phyloP scores from a whole-genome alignment of 768 basidiomycete genomes.

The Tylopilus subfusipes region DNA sequence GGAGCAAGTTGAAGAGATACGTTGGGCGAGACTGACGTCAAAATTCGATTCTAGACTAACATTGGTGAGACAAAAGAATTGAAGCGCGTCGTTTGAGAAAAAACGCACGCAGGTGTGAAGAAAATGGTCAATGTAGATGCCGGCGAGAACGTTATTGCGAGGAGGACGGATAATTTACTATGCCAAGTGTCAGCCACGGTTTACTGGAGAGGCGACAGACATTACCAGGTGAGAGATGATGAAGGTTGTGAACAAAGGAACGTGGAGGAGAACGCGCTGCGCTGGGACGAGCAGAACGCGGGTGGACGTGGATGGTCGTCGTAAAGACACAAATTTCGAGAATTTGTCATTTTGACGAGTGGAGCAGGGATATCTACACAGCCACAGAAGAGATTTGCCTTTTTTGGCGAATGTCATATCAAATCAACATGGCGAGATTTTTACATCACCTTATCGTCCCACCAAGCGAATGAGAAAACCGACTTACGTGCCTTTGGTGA shows the following conservation, averaged over 20 bases:
- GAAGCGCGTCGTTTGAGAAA: slow-evolving; percentile 1
- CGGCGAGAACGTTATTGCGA: slow-evolving; percentile 4
- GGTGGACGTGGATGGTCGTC: slow-evolving; percentile 9
- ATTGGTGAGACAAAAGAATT: slow-evolving; percentile 8
- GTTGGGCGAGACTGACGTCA: slow-evolving; percentile 5
- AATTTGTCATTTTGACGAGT: slow-evolving; percentile 24
- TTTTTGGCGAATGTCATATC: slow-evolving; percentile 3
- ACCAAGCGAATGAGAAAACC: background rate
- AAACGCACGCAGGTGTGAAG: slow-evolving; percentile 6
- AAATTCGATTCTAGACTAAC: slow-evolving; percentile 14
- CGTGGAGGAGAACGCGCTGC: slow-evolving; percentile 1
- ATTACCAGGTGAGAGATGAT: slow-evolving; percentile 6
- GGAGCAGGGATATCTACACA: slow-evolving; percentile 18
- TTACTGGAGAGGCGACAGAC: background rate
- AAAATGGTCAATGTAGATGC: slow-evolving; percentile 3
- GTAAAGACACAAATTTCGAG: slow-evolving; percentile 19
- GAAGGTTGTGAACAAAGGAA: slow-evolving; percentile 18
- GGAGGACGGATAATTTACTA: slow-evolving; percentile 19
- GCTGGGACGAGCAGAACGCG: background rate
- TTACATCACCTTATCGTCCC: slow-evolving; percentile 5
- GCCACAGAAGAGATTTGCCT: slow-evolving; percentile 22
- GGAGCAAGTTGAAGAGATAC: slow-evolving; percentile 5
- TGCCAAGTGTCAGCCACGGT: slow-evolving; percentile 10
- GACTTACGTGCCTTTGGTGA: slow-evolving; percentile 13
- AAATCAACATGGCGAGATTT: background rate